Evolutionary conservation across 2,329 filamentous ascomycete species (phyloP).

Genomic region (Fusarium redolens): DNA sequence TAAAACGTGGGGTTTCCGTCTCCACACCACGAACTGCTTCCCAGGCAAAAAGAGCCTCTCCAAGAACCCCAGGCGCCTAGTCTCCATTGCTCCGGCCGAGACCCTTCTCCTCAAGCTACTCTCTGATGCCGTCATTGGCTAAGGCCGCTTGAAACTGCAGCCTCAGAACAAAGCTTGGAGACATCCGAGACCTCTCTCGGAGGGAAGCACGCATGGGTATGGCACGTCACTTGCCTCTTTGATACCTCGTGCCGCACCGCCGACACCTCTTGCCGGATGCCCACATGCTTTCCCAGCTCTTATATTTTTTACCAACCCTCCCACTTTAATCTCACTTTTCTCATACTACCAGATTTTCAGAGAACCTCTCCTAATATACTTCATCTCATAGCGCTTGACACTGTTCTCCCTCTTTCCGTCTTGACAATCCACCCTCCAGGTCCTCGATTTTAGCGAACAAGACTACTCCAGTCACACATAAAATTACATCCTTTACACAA

Average conservation of each 20-base stretch:
- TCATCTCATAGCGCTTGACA: neutral
- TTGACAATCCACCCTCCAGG: slow-evolving; percentile 17
- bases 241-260: slow-evolving; percentile 40
- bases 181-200: slow-evolving; percentile 11
- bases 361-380: neutral
- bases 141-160: neutral
- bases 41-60: slow-evolving; percentile 9
- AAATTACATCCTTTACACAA: slow-evolving; percentile 10
- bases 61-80: slow-evolving; percentile 16
- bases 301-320: slow-evolving; percentile 13
- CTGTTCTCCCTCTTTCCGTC: slow-evolving; percentile 16
- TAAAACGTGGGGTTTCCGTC: slow-evolving; percentile 15
- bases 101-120: slow-evolving; percentile 10
- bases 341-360: neutral
- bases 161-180: neutral
- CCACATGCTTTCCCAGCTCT: slow-evolving; percentile 6
- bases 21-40: slow-evolving; percentile 14
- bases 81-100: slow-evolving; percentile 43
- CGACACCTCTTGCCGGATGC: slow-evolving; percentile 16
- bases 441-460: slow-evolving; percentile 23
- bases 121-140: slow-evolving; percentile 20
- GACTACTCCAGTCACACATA: slow-evolving; percentile 28
- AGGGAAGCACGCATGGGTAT: slow-evolving; percentile 15
- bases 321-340: neutral
- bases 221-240: slow-evolving; percentile 41